Evolutionary conservation across 768 basidiomycete species (phyloP), one percentile per base, ranked within the genome.

Genomic region (Termitomyces sp.): DNA sequence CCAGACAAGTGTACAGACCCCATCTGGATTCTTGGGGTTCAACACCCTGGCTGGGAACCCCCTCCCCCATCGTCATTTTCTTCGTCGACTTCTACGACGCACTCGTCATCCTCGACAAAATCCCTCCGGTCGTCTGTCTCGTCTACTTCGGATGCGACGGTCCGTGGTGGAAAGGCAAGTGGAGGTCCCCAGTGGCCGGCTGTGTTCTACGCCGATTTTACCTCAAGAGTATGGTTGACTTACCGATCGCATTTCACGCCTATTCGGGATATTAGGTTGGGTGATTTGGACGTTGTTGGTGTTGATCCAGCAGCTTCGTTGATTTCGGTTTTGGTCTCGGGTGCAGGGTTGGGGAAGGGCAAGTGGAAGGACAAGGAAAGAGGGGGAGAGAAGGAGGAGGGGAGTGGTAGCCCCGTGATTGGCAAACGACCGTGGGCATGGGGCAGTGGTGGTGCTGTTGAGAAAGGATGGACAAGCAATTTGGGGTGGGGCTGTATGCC

Each of bases 401-500:
- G 40, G 11, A 41, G 22, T 22, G 18, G 11, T 3, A 50, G 38
- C 51, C 66, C 58, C 20, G 66, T 60, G 12, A 62, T 62, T 7
- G 72, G 63, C 50, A 71, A 71, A 43, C 77, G 76, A 18, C 73
- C 80, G 36, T 87, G 89, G 81, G 80, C 81, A 39, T 87, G 88
- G 83, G 75, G 76, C 13, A 76, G 80, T 0, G 40, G 76, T 15
- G 76, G 80, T 0, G 12, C 7, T 10, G 15, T 12, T 2, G 83
- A 90, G 68, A 88, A 86, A 63, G 89, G 88, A 0, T 88, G 94
- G 82, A 87, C 88, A 13, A 87, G 81, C 59, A 93, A 95, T 70
- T 76, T 87, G 0, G 92, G 92, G 0, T 94, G 92, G 92, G 92
- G 92, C 0, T 95, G 93, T 65, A 95, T 95, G 92, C 68, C 94